Evolutionary conservation across 108 stramenopile species (phyloP), one percentile per base, ranked within the genome.

Genomic region (Asterionellopsis glacialis): DNA sequence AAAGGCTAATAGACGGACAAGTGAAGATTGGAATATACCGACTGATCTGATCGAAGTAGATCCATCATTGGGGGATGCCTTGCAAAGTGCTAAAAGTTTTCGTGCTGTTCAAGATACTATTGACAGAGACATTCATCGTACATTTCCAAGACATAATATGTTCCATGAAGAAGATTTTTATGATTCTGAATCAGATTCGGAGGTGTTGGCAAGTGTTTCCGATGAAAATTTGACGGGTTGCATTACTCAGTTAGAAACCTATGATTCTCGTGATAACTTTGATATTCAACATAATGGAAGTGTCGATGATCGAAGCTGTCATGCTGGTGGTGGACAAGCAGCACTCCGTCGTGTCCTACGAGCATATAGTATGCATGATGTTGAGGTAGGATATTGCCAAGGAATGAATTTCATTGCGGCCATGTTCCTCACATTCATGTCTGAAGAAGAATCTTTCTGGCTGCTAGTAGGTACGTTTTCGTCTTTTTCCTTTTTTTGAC

Each of bases 341-440:
- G 68, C 79, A 11, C 63, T 96, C 41, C 76, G 90, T 15, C 74
- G 92, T 11, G 84, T 93, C 1, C 65, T 95, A 22, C 68, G 82
- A 33, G 88, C 91, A 0, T 95, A 95, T 62, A 79, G 84, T 48
- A 64, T 85, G 25, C 76, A 87, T 45, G 97, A 98, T 55, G 61
- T 54, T 10, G 85, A 93, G 64, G 80, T 95, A 16, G 93, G 95
- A 7, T 98, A 98, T 64, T 98, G 97, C 59, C 97, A 98, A 59
- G 97, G 97, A 16, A 94, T 98, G 94, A 90, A 91, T 50, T 98
- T 92, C 66, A 84, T 98, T 39, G 87, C 88, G 12, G 97, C 85
- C 22, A 86, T 93, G 87, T 88, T 94, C 28, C 59, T 96, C 38
- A 87, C 89, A 1, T 76, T 88, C 26, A 69, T 91, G 58, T 66